phyloP scores from a whole-genome alignment of 225 moss, liverwort and hornwort genomes.

The Sphagnum contortum region DNA sequence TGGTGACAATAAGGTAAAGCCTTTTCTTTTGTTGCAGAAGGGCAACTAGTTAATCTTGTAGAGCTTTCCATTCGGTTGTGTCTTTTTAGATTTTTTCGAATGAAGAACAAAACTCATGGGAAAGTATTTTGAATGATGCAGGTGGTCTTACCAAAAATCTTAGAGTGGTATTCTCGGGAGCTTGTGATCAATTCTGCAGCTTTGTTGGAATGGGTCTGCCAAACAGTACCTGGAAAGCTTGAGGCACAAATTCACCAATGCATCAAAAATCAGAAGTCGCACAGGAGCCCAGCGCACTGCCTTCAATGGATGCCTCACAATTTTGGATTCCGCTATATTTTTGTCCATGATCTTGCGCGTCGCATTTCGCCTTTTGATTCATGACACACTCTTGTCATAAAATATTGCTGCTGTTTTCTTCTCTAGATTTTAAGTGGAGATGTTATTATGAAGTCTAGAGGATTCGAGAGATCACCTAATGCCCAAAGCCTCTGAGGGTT shows the following conservation, averaged over 20 bases:
- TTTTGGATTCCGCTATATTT: constrained; percentile 73
- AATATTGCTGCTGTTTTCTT: too few species aligned
- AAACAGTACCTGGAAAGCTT: constrained; percentile 39
- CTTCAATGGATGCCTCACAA: constrained; percentile 79
- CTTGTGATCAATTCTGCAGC: constrained; percentile 20
- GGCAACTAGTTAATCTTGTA: too few species aligned
- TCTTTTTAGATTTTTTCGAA: too few species aligned
- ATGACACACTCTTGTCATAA: too few species aligned
- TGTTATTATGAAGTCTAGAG: too few species aligned
- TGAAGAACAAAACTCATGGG: neutral
- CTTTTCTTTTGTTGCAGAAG: too few species aligned
- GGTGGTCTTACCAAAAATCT: constrained; percentile 67
- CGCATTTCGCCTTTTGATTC: constrained; percentile 7
- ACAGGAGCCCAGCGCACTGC: constrained; percentile 36
- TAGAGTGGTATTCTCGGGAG: constrained; percentile 80
- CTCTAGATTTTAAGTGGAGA: too few species aligned
- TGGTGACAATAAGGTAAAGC: constrained; percentile 48
- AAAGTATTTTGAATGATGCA: neutral
- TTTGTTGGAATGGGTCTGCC: constrained; percentile 56
- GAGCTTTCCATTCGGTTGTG: too few species aligned
- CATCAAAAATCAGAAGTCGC: constrained; percentile 37
- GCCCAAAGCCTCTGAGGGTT: too few species aligned
- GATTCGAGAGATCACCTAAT: too few species aligned
- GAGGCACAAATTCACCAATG: constrained; percentile 51
- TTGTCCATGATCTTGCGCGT: constrained; percentile 55